Evolutionary conservation across 257 asterid species (phyloP), one percentile per base, ranked within the genome.

Genomic region (Solanum rostratum): DNA sequence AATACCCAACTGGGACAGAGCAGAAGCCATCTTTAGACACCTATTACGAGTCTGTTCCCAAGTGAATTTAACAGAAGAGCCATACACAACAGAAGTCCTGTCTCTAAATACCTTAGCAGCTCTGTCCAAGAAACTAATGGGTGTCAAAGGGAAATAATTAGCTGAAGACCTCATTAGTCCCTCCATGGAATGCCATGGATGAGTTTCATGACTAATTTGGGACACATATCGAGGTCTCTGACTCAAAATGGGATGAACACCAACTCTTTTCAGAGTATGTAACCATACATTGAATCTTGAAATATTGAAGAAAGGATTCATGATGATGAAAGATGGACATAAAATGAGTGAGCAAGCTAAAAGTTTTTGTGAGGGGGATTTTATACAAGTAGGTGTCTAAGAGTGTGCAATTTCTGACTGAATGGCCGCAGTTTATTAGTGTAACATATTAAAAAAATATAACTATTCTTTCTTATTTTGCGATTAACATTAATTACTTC

Each of bases 41-140:
- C 91, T 87, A 1, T 52, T 60, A 19, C 83, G 87, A 76, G 90
- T 89, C 50, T 89, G 66, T 66, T 57, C 85, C 91, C 91, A 89
- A 24, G 90, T 89, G 60, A 71, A 85, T 70, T 52, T 86, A 24
- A 89, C 78, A 33, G 88, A 83, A 15, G 81, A 46, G 9, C 91
- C 91, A 78, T 83, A 82, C 41, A 87, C 88, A 43, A 89, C 85
- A 1, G 91, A 85, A 6, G 83, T 87, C 59, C 91, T 89, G 76
- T 87, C 87, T 11, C 88, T 80, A 55, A 87, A 89, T 30, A 87
- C 87, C 87, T 87, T 89, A 2, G 88, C 90, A 10, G 90, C 84
- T 74, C 91, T 86, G 6, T 85, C 88, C 85, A 89, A 80, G 73
- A 89, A 89, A 80, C 90, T 89, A 43, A 89, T 85, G 13, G 91